Evolutionary conservation across 768 basidiomycete species (phyloP).

Genomic region (Scleroderma citrinum): DNA sequence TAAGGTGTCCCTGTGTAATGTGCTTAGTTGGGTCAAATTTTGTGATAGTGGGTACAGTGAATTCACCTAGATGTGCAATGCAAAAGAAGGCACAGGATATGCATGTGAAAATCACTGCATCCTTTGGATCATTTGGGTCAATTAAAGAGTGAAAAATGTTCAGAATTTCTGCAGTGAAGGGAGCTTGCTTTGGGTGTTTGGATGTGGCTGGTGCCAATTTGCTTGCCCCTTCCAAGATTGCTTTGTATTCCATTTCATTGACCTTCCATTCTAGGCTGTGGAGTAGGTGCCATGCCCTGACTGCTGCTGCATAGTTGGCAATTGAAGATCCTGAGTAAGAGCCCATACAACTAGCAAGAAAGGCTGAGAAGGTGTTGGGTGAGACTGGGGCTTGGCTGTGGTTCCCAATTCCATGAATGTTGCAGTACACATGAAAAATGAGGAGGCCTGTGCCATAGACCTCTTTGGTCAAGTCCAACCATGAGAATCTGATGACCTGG

Average conservation of each 20-base stretch:
- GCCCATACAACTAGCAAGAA: constrained; percentile 27
- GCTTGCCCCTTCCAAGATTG: constrained; percentile 15
- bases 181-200: constrained; percentile 21
- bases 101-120: constrained; percentile 26
- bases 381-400: constrained; percentile 23
- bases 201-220: constrained; percentile 8
- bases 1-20: constrained; percentile 22
- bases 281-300: constrained; percentile 43
- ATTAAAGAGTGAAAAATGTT: constrained; percentile 9
- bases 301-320: constrained; percentile 31
- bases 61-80: constrained; percentile 31
- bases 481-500: constrained; percentile 17
- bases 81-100: constrained; percentile 29
- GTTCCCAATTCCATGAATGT: constrained; percentile 29
- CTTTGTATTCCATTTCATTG: constrained; percentile 20
- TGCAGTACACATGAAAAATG: constrained; percentile 36
- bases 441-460: constrained; percentile 34
- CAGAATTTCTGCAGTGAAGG: constrained; percentile 20
- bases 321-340: constrained; percentile 29
- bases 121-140: constrained; percentile 21
- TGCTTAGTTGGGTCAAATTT: constrained; percentile 28
- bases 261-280: constrained; percentile 33
- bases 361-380: constrained; percentile 19
- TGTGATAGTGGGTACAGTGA: constrained; percentile 30
- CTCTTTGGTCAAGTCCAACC: constrained; percentile 24